Conservation (phyloP, 306 rosid genomes). For the Citrullus mucosospermus region DNA sequence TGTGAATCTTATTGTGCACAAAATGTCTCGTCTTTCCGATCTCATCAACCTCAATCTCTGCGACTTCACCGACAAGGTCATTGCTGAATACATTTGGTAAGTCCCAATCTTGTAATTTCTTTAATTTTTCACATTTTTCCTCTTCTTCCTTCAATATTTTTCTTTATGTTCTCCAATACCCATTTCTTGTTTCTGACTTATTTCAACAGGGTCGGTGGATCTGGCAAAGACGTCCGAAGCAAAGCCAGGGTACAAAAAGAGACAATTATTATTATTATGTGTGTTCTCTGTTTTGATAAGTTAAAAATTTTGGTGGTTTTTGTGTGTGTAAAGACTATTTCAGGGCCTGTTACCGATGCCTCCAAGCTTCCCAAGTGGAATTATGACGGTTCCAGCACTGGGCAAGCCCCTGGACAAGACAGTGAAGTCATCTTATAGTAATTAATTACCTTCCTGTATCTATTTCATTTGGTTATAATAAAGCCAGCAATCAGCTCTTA, state of each 20-base stretch:
- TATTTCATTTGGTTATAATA: too few species aligned
- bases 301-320: not conserved
- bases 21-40: conserved; percentile 31
- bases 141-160: not conserved
- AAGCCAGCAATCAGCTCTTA: too few species aligned
- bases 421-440: conserved; percentile 59
- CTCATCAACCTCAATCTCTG: conserved; percentile 34
- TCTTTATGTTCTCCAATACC: not conserved
- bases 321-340: conserved; percentile 24
- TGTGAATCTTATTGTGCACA: not conserved
- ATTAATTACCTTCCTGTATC: not conserved
- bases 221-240: conserved; percentile 56
- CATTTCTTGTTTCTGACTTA: not conserved
- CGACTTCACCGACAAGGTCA: conserved; percentile 22
- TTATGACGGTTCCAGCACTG: conserved; percentile 59
- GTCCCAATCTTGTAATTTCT: not conserved
- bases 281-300: too few species aligned
- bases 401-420: conserved; percentile 57
- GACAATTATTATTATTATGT: too few species aligned
- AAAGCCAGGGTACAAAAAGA: conserved; percentile 48
- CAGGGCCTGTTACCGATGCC: conserved; percentile 39
- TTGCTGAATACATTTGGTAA: conserved; percentile 42
- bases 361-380: conserved; percentile 58
- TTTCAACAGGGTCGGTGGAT: conserved; percentile 57
- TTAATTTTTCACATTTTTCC: too few species aligned